A percentile compares a stretch with the other conserved stretches of the same genome.
phyloP scores from a whole-genome alignment of 2,329 filamentous ascomycete genomes.

The Aureobasidium namibiae region DNA sequence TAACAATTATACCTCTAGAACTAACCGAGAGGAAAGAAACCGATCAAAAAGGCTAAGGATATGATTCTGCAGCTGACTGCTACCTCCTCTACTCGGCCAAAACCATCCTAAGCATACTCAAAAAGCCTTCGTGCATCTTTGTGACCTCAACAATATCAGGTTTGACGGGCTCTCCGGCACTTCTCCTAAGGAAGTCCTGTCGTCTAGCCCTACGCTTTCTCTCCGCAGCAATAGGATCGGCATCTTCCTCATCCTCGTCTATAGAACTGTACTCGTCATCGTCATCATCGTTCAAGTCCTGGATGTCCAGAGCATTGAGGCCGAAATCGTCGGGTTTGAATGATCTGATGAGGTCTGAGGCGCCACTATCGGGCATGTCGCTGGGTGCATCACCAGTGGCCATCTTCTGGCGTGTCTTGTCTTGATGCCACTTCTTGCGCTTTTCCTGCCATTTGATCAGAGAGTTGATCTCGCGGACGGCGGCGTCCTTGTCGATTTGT shows the following conservation, averaged over 20 bases:
- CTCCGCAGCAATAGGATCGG: conserved; percentile 85
- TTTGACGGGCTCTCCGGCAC: conserved; percentile 30
- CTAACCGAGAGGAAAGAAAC: background rate
- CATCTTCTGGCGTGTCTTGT: conserved; percentile 99
- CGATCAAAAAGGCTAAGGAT: background rate
- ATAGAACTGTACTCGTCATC: conserved; percentile 60
- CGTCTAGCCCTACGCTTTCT: conserved; percentile 65
- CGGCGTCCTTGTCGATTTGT: conserved; percentile 61
- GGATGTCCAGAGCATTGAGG: conserved; percentile 74
- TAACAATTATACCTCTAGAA: background rate
- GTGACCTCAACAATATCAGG: conserved; percentile 25
- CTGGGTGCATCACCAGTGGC: conserved; percentile 55
- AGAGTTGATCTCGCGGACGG: conserved; percentile 70
- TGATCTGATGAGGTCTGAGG: conserved; percentile 43
- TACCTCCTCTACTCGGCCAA: conserved; percentile 21
- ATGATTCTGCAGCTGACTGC: no score
- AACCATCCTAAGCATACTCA: conserved; percentile 28
- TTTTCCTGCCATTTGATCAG: conserved; percentile 92
- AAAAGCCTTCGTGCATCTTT: conserved; percentile 28
- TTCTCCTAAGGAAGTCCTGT: conserved; percentile 60
- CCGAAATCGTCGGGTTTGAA: conserved; percentile 87
- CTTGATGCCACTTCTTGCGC: conserved; percentile 94
- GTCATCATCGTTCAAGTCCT: conserved; percentile 72
- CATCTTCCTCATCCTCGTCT: conserved; percentile 60
- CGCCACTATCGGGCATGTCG: conserved; percentile 26